Conservation (phyloP, 345 rosid species). For the Carallia brachiata region DNA sequence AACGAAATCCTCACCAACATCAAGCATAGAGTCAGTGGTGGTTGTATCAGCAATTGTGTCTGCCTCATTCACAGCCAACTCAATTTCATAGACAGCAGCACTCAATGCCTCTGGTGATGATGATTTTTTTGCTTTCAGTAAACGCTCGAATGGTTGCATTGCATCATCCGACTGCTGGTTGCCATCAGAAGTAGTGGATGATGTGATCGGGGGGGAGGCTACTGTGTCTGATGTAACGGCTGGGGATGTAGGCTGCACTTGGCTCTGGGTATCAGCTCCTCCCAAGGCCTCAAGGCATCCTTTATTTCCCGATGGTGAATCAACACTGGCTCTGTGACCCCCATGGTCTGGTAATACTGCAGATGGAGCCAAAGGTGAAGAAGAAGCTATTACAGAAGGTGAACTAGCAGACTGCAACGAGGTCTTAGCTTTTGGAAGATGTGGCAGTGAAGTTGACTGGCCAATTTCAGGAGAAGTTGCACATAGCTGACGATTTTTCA, state of each 20-base stretch:
- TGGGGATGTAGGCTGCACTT: no score
- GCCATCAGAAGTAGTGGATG: background rate
- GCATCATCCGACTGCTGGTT: background rate
- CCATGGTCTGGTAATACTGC: background rate
- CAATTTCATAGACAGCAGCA: background rate
- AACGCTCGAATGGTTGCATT: conserved; percentile 3
- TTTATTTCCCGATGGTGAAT: no score
- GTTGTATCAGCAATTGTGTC: background rate
- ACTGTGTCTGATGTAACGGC: background rate
- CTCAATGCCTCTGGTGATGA: background rate
- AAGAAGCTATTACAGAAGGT: background rate
- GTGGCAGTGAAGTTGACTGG: background rate
- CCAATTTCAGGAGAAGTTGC: background rate
- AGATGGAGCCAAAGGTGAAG: background rate
- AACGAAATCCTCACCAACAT: conserved; percentile 5
- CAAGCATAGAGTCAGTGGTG: background rate
- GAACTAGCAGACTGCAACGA: no score
- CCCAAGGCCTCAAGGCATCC: background rate
- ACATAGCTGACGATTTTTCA: background rate
- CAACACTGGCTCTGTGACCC: no score
- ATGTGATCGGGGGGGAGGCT: background rate
- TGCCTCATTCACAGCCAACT: background rate
- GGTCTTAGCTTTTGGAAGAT: no score
- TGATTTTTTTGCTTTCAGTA: background rate
- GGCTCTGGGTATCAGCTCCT: background rate